phyloP scores from a whole-genome alignment of 805 yeast genomes.

The Alloascoidea hylecoeti region DNA sequence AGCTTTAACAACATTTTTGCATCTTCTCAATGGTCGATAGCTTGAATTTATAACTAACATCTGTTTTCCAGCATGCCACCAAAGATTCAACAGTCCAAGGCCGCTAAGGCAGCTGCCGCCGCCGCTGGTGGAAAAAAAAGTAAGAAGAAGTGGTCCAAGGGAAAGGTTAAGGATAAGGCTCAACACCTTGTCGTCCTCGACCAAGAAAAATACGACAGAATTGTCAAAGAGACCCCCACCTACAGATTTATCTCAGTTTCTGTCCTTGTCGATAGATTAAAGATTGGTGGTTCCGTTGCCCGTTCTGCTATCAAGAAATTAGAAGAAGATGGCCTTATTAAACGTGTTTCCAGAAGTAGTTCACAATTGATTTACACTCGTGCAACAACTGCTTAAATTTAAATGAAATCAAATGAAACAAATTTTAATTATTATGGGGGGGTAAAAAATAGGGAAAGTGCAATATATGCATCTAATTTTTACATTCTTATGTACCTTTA shows the following conservation, averaged over 20 bases:
- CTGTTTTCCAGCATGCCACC: constrained; percentile 73
- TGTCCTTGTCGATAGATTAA: constrained; percentile 96
- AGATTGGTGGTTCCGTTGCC: constrained; percentile 98
- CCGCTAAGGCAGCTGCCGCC: constrained; percentile 99
- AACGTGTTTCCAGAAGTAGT: constrained; percentile 88
- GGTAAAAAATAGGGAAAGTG: neutral
- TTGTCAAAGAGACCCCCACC: constrained; percentile 97
- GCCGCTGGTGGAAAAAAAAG: constrained; percentile 99
- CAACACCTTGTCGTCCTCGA: constrained; percentile 94
- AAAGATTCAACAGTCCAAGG: constrained; percentile 97
- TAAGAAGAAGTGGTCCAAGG: constrained; percentile 99
- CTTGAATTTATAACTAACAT: neutral
- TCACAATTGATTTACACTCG: constrained; percentile 84
- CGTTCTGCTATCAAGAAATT: constrained; percentile 95
- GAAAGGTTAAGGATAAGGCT: constrained; percentile 99
- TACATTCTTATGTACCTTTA: too few species aligned
- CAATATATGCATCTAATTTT: constrained; percentile 17
- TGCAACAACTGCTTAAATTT: neutral
- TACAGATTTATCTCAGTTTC: constrained; percentile 97
- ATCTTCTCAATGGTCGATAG: neutral
- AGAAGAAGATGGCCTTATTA: constrained; percentile 89
- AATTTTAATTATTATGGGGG: neutral
- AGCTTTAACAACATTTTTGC: neutral
- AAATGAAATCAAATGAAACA: neutral
- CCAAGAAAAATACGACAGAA: constrained; percentile 98